Conservation (phyloP, 768 basidiomycete species). For the Agrocybe praecox region DNA sequence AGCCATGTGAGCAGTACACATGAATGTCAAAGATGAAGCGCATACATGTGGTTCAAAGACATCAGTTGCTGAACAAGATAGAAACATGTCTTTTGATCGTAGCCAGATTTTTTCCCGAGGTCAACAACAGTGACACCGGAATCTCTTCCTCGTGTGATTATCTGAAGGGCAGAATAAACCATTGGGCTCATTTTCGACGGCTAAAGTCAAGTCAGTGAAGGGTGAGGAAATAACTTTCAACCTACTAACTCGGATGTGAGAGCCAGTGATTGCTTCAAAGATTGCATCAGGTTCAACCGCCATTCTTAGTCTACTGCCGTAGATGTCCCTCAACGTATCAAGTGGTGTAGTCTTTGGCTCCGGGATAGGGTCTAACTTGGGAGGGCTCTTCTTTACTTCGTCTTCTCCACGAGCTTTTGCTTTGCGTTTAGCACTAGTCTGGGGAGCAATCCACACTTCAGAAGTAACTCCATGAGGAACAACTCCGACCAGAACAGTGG, state of each 20-base stretch:
- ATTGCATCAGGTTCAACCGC: slow-evolving; percentile 75
- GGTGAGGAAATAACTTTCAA: neutral
- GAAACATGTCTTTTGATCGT: slow-evolving; percentile 90
- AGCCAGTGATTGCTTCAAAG: slow-evolving; percentile 82
- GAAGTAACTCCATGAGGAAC: slow-evolving; percentile 58
- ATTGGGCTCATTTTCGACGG: slow-evolving; percentile 79
- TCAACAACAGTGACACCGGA: slow-evolving; percentile 78
- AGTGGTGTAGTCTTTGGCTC: slow-evolving; percentile 59
- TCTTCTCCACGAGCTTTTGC: slow-evolving; percentile 60
- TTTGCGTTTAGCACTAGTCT: slow-evolving; percentile 67
- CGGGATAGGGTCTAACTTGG: slow-evolving; percentile 52
- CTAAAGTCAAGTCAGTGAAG: slow-evolving; percentile 36
- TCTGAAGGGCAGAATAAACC: slow-evolving; percentile 83
- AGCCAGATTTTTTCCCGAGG: slow-evolving; percentile 74
- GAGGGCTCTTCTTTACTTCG: slow-evolving; percentile 39
- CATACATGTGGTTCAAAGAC: slow-evolving; percentile 75
- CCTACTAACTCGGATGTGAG: slow-evolving; percentile 72
- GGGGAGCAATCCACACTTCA: slow-evolving; percentile 81
- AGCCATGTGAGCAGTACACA: slow-evolving; percentile 2
- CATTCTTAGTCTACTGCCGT: slow-evolving; percentile 70
- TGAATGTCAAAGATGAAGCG: neutral
- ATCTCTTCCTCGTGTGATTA: slow-evolving; percentile 82
- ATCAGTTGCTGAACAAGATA: slow-evolving; percentile 81
- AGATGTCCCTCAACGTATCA: slow-evolving; percentile 54
- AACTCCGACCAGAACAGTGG: slow-evolving; percentile 75